Conservation (phyloP, 2,329 filamentous ascomycete species). For the Rasamsonia emersonii region DNA sequence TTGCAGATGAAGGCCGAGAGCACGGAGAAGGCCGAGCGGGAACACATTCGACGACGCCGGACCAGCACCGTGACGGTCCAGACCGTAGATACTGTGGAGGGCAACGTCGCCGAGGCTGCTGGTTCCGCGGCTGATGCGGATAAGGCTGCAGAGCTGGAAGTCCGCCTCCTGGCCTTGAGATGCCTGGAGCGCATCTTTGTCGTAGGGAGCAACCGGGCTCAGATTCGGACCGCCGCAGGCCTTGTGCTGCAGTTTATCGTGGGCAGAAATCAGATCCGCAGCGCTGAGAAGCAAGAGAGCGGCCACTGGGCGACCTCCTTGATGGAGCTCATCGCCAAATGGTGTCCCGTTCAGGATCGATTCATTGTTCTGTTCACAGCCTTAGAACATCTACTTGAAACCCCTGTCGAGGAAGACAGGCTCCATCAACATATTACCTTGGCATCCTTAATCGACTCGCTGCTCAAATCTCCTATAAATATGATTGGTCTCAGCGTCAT, state of each 20-base stretch:
- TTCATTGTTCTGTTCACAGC: slow-evolving; percentile 80
- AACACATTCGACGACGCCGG: slow-evolving; percentile 56
- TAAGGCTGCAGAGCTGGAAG: slow-evolving; percentile 80
- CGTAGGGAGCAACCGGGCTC: slow-evolving; percentile 64
- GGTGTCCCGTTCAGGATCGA: slow-evolving; percentile 89
- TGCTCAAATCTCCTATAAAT: slow-evolving; percentile 82
- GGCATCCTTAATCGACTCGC: slow-evolving; percentile 67
- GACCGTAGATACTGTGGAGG: slow-evolving; percentile 61
- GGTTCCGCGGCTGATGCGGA: slow-evolving; percentile 82
- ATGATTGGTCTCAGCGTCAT: slow-evolving; percentile 93
- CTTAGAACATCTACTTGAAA: slow-evolving; percentile 65
- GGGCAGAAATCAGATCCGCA: slow-evolving; percentile 44
- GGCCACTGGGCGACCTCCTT: slow-evolving; percentile 74
- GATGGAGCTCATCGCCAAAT: slow-evolving; percentile 69
- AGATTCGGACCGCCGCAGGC: slow-evolving; percentile 68
- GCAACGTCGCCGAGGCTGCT: slow-evolving; percentile 56
- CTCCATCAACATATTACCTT: slow-evolving; percentile 67
- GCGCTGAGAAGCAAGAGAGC: slow-evolving; percentile 38
- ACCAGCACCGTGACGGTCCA: slow-evolving; percentile 72
- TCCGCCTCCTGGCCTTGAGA: slow-evolving; percentile 72
- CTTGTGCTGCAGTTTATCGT: slow-evolving; percentile 67
- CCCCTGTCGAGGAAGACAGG: slow-evolving; percentile 60
- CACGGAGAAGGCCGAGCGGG: slow-evolving; percentile 60
- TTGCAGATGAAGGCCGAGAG: slow-evolving; percentile 59
- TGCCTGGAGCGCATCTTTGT: slow-evolving; percentile 82